Base-by-base conservation (phyloP, 192 early-diverging fungal genomes). In the Gamsiella multidivaricata region DNA sequence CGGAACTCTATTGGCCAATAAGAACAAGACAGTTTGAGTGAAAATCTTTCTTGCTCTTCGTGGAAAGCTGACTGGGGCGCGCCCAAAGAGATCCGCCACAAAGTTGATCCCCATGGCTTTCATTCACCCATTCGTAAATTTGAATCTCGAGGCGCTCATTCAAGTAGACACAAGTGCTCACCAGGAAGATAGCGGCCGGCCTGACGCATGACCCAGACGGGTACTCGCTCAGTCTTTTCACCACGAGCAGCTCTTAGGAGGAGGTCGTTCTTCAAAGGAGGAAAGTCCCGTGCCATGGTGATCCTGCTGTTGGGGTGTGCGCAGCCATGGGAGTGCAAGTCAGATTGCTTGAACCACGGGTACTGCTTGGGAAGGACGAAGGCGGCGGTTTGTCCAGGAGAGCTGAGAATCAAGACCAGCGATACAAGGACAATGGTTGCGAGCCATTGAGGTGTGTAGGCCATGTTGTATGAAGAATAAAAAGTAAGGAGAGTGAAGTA, bases 121-220 rank as follows among this genome's bases (percentile, higher is more conserved):
- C n/a, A n/a, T n/a, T n/a, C n/a, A n/a, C n/a, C n/a, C n/a, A n/a
- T n/a, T n/a, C n/a, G n/a, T n/a, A n/a, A n/a, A n/a, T n/a, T n/a
- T n/a, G n/a, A n/a, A n/a, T n/a, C n/a, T n/a, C n/a, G n/a, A n/a
- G n/a, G n/a, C n/a, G n/a, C n/a, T n/a, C n/a, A n/a, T n/a, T n/a
- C n/a, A n/a, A n/a, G n/a, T n/a, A n/a, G n/a, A n/a, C n/a, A n/a
- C n/a, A n/a, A n/a, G n/a, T n/a, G n/a, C 71, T 69, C 84, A 94
- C 92, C 93, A 57, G 97, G 96, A 65, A 99, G 85, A 68, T 98
- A 98, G 17, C 96, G 89, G 7, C 97, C 96, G 10, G 97, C 96
- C 81, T 99, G 97, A 31, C 97, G 87, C 96, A 98, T 98, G 76
- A 97, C 93, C 97, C 97, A 99, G 15, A 98, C 93, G n/a, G 92